These are phyloP conservation scores for Podospora anserina DNA, from an alignment of 495 filamentous ascomycete genomes.

Conservation along the genomic window DNA sequence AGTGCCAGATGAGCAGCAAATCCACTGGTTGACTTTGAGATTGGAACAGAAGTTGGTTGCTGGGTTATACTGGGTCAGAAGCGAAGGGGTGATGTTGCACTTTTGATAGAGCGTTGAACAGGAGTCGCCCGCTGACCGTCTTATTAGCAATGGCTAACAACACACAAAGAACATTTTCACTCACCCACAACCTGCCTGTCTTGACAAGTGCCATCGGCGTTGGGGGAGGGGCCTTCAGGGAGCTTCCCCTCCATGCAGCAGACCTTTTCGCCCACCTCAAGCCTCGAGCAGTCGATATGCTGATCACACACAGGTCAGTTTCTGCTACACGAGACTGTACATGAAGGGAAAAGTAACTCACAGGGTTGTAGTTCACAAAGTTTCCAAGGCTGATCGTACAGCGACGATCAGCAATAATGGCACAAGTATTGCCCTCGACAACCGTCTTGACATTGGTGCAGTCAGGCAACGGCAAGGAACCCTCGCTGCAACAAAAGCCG, in stretches of 20 bases:
- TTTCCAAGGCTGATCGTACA: too few relatives aligned
- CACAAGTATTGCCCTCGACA: too few relatives aligned
- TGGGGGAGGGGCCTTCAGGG: not conserved
- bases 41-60: conserved; percentile 34
- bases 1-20: conserved; percentile 47
- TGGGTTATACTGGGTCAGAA: conserved; percentile 44
- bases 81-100: conserved; percentile 39
- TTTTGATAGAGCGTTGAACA: conserved; percentile 40
- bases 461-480: too few relatives aligned
- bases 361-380: too few relatives aligned
- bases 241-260: not conserved
- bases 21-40: conserved; percentile 35
- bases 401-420: too few relatives aligned
- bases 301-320: too few relatives aligned
- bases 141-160: not conserved
- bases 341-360: too few relatives aligned
- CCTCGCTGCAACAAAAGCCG: too few relatives aligned
- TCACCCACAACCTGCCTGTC: not conserved
- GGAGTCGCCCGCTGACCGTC: conserved; percentile 27
- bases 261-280: not conserved
- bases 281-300: not conserved
- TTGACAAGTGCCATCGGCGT: not conserved
- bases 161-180: conserved; percentile 12
- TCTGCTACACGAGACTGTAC: too few relatives aligned
- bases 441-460: too few relatives aligned